Conservation (phyloP, 352 stramenopile genomes). For the Pythium pyrilobum region DNA sequence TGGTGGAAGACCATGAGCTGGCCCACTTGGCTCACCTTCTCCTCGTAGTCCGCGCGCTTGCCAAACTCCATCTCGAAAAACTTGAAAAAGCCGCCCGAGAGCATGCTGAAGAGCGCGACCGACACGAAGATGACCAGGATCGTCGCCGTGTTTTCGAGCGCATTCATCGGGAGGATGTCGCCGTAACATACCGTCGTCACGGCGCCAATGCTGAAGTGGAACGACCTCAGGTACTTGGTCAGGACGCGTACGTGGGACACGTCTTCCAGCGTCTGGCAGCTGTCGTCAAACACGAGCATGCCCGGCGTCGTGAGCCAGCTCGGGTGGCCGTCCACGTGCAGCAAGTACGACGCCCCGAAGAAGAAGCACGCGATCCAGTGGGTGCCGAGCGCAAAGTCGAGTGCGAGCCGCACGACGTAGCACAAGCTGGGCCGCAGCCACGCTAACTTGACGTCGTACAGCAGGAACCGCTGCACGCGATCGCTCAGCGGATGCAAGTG, state of each 20-base stretch:
- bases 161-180: conserved; percentile 34
- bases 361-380: conserved; percentile 29
- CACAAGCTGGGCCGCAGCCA: conserved; percentile 15
- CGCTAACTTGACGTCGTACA: conserved; percentile 45
- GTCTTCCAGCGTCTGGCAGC: conserved; percentile 9
- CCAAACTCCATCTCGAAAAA: conserved; percentile 43
- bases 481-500: conserved; percentile 44
- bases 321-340: conserved; percentile 15
- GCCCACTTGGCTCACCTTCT: conserved; percentile 33
- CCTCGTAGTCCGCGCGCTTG: conserved; percentile 39
- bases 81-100: conserved; percentile 41
- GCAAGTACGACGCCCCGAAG: conserved; percentile 47
- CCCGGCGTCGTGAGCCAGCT: conserved; percentile 56
- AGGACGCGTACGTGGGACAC: conserved; percentile 18
- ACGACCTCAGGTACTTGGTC: conserved; percentile 26
- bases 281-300: conserved; percentile 26
- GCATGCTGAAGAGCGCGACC: conserved; percentile 34
- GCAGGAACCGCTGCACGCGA: conserved; percentile 38
- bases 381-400: conserved; percentile 22
- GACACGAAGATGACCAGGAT: conserved; percentile 37
- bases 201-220: conserved; percentile 35
- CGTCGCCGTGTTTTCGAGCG: conserved; percentile 23
- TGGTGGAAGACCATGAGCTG: conserved; percentile 41
- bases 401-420: conserved; percentile 39
- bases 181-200: conserved; percentile 39